Conservation (phyloP, 225 moss, liverwort and hornwort species). For the Takakia lepidozioides region DNA sequence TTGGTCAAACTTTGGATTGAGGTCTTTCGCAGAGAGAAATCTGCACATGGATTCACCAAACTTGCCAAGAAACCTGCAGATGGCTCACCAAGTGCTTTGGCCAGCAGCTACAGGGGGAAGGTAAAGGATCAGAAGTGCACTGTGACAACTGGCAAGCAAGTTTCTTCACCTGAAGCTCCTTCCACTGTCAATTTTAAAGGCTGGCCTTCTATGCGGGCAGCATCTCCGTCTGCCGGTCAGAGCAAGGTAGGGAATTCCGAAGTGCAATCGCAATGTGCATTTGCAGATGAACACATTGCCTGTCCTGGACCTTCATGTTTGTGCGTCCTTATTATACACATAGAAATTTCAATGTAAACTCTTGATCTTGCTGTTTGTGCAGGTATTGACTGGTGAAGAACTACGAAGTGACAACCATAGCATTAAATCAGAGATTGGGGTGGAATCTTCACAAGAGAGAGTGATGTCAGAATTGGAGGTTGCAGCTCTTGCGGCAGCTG, state of each 20-base stretch:
- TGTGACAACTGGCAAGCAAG: slow-evolving; percentile 16
- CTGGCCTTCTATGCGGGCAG: slow-evolving; percentile 24
- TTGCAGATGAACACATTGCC: too few relatives aligned
- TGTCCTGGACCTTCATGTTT: too few relatives aligned
- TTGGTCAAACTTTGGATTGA: slow-evolving; percentile 68
- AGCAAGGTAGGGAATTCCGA: too few relatives aligned
- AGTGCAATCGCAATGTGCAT: too few relatives aligned
- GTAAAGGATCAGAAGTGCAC: slow-evolving; percentile 26
- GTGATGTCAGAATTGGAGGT: slow-evolving; percentile 40
- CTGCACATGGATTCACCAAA: slow-evolving; percentile 33
- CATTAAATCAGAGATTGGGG: slow-evolving; percentile 12
- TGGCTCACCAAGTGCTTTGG: slow-evolving; percentile 20
- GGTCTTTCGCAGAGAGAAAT: slow-evolving; percentile 49
- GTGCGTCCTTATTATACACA: too few relatives aligned
- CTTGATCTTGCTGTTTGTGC: too few relatives aligned
- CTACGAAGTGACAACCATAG: slow-evolving; percentile 11
- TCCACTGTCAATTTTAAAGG: slow-evolving; percentile 14
- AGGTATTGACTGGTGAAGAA: slow-evolving; percentile 32
- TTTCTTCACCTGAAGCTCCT: slow-evolving; percentile 1
- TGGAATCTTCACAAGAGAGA: slow-evolving; percentile 23
- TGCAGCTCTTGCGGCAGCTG: slow-evolving; percentile 47
- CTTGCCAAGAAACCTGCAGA: slow-evolving; percentile 26
- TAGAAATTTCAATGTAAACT: too few relatives aligned
- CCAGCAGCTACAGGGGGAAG: slow-evolving; percentile 20
- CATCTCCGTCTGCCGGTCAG: slow-evolving; percentile 13